Evolutionary conservation across 306 rosid species (phyloP), one percentile per base, ranked within the genome.

Genomic region (Begonia masoniana): DNA sequence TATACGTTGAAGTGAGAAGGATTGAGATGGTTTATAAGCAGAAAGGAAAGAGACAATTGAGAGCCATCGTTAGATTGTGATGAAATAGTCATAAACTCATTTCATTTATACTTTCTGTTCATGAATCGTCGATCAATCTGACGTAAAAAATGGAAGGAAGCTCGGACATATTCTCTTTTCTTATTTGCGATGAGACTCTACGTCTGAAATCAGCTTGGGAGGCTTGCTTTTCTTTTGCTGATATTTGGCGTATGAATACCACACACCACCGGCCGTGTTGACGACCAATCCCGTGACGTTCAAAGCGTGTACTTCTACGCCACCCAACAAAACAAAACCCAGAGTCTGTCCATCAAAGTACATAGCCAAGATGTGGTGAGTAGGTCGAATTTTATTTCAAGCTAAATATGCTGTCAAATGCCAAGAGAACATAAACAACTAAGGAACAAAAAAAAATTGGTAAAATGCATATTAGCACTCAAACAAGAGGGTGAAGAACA

Each of bases 181-280:
- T 76, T 76, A 91, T 74, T 76, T 91, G 14, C 68, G 70, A 75
- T 68, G 78, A 58, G 92, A 60, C 70, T 77, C 95, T 46, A 68
- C 57, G 19, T 81, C 93, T 43, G 81, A 17, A 13, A 64, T 65
- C 59, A 45, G 54, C 68, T 71, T 86, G 6, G 71, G 60, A 24
- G 79, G 49, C 74, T 77, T 81, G 73, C 68, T 77, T 73, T 14
- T 83, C 71, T 64, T 86, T 71, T 86, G 84, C 61, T 68, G 83
- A 77, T 78, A 91, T 59, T 91, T 91, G 62, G 99, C 96, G 57
- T 58, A 79, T 15, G 96, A 83, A 70, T 86, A 91, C 96, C 99
- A 83, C 55, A 86, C 76, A 24, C 99, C 99, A 36, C 99, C 99
- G 15, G 88, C 82, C 39, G 93, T 79, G 76, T 91, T 91, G 84